Base-by-base conservation (phyloP, 2,329 filamentous ascomycete species). In the Aciculosporium take region DNA sequence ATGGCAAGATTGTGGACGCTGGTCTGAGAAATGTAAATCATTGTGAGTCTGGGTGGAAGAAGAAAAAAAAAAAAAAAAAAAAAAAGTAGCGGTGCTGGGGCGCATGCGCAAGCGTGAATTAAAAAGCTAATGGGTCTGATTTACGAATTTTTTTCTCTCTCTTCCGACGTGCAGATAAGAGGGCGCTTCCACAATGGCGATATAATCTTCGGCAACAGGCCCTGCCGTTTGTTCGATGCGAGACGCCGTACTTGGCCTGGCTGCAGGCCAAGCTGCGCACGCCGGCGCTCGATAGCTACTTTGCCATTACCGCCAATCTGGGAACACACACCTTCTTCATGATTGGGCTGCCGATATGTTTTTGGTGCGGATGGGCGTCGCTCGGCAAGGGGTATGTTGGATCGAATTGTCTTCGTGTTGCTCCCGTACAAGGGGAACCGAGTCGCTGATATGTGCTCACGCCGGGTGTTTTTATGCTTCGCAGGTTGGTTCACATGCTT, bases 291-390 rank as follows among this genome's bases (percentile, higher is more conserved):
- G 91, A 98, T 63, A 85, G 85, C 47, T 98, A 95, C 67, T 98
- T 98, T 63, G 89, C 91, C 39, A 85, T 93, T 49, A 94, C 88
- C 1, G 91, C 91, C 48, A 98, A 96, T 61, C 74, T 96, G 42
- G 86, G 91, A 49, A 98, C 91, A 1, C 91, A 98, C 63, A 98
- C 91, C 0, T 96, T 95, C 67, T 98, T 95, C 69, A 96, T 96
- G 88, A 74, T 94, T 50, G 82, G 86, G 44, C 67, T 98, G 54
- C 91, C 91, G 5, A 85, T 96, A 49, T 74, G 94, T 51, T 96
- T 96, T 67, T 98, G 91, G 91, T 94, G 86, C 55, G 89, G 89
- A 41, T 84, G 88, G 62, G 79, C 82, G 33, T 79, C 74, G 48
- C 74, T 94, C 50, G 91, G 86, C 42, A 82, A 91, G 67, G 88